Base-by-base conservation (phyloP, 2,329 filamentous ascomycete species). In the Xenosphaeropsis pyriputrescens region DNA sequence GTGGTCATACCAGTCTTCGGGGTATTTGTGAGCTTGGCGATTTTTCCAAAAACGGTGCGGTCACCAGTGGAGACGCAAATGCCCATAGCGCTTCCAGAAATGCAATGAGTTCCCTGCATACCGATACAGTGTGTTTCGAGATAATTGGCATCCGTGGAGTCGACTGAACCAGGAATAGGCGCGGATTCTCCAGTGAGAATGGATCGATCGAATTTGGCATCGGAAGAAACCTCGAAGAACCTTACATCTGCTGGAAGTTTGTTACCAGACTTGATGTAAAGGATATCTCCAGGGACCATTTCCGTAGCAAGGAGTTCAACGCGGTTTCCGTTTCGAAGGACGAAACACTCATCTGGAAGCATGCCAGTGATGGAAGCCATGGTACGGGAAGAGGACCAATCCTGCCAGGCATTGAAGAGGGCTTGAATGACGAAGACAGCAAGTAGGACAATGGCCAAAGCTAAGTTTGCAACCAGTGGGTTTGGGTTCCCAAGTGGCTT, bases 321-420 rank as follows among this genome's bases (percentile, higher is more conserved):
- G 41, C 68, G 60, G 4, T 54, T 49, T 2, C 72, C 67, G 41
- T 80, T 68, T 15, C 80, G 71, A 5, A 79, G 56, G 6, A 79
- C 67, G 15, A 75, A 60, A 47, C 75, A 82, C 39, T 75, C 65
- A 45, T 83, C 79, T 0, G 81, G 80, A 9, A 86, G 63, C 79
- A 85, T 81, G 15, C 68, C 75, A 37, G 75, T 80, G 52, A 85
- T 85, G 0, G 77, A 83, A 14, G 73, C 70, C 81, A 85, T 85
- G 40, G 84, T 79, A 4, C 74, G 18, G 14, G 72, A 78, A 1
- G 77, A 79, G 2, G 78, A 82, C 70, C 79, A 85, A 52, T 85
- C 80, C 49, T 76, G 72, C 61, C 67, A 78, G 51, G 69, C 68
- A 48, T 74, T 75, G 57, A 84, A 85, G 2, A 61, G 68, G 9